These are phyloP conservation scores for Hortaea sp. DNA, from an alignment of 2,329 filamentous ascomycete species.

Conservation along the genomic window DNA sequence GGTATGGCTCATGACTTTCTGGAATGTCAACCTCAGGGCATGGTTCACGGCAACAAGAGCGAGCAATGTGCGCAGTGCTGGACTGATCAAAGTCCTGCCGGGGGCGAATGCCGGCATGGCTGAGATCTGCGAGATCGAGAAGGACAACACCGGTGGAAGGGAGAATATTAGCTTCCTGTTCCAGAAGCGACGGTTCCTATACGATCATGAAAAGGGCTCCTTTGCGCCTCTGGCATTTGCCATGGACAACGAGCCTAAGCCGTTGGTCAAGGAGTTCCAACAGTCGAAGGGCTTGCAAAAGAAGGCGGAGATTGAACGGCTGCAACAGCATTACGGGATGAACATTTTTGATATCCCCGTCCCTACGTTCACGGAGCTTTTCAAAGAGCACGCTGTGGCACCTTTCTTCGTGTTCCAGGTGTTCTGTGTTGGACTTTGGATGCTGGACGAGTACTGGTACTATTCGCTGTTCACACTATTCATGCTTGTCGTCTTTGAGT, in stretches of 20 bases:
- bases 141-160: slow-evolving; percentile 67
- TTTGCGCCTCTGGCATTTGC: slow-evolving; percentile 76
- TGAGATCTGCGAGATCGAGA: slow-evolving; percentile 74
- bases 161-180: slow-evolving; percentile 81
- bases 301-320: slow-evolving; percentile 62
- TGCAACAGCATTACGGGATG: slow-evolving; percentile 87
- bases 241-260: slow-evolving; percentile 78
- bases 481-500: slow-evolving; percentile 96
- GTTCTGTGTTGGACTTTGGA: slow-evolving; percentile 96
- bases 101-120: slow-evolving; percentile 77
- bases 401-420: slow-evolving; percentile 99
- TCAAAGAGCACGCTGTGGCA: slow-evolving; percentile 95
- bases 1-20: slow-evolving; percentile 91
- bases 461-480: slow-evolving; percentile 98
- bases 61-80: slow-evolving; percentile 59
- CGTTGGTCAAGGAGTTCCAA: slow-evolving; percentile 68
- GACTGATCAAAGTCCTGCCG: slow-evolving; percentile 87
- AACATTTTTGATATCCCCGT: slow-evolving; percentile 98
- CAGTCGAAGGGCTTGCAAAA: slow-evolving; percentile 63
- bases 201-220: slow-evolving; percentile 57
- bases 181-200: slow-evolving; percentile 94
- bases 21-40: slow-evolving; percentile 81
- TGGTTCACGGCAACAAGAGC: slow-evolving; percentile 70
- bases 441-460: slow-evolving; percentile 99
- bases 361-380: slow-evolving; percentile 87